A percentile compares a stretch with the other conserved stretches of the same genome.
These are phyloP conservation scores for Yamadazyma oceani DNA, from an alignment of 1,139 yeast genomes.

Conservation along the genomic window DNA sequence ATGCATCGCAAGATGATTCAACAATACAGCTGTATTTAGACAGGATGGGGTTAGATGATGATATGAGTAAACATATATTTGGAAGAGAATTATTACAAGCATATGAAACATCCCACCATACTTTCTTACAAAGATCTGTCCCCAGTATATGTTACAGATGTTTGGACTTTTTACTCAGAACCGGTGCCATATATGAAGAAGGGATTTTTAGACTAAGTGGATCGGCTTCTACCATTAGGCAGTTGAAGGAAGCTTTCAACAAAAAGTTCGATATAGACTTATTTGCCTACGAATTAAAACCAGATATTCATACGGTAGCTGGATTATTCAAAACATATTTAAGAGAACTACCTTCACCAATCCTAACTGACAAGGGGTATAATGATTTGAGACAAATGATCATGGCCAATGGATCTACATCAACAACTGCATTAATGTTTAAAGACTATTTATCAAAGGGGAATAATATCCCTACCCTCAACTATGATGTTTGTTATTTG, in stretches of 20 bases:
- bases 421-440: slow-evolving; percentile 26
- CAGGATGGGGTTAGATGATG: slow-evolving; percentile 40
- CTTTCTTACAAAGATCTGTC: slow-evolving; percentile 45
- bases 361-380: slow-evolving; percentile 55
- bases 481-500: slow-evolving; percentile 61
- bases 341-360: slow-evolving; percentile 65
- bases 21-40: slow-evolving; percentile 39
- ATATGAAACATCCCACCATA: slow-evolving; percentile 48
- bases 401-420: slow-evolving; percentile 17
- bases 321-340: slow-evolving; percentile 75
- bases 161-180: slow-evolving; percentile 61
- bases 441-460: slow-evolving; percentile 31
- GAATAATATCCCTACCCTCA: slow-evolving; percentile 35
- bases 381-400: slow-evolving; percentile 32
- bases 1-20: slow-evolving; percentile 12
- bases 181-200: slow-evolving; percentile 79
- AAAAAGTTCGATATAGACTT: slow-evolving; percentile 68
- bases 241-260: slow-evolving; percentile 69
- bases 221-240: slow-evolving; percentile 74
- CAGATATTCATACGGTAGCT: slow-evolving; percentile 76
- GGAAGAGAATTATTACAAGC: slow-evolving; percentile 65
- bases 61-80: slow-evolving; percentile 48
- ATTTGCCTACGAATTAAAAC: slow-evolving; percentile 36
- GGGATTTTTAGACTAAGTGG: slow-evolving; percentile 93
- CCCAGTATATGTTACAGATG: slow-evolving; percentile 84